Evolutionary conservation across 495 filamentous ascomycete species (phyloP), one percentile per base, ranked within the genome.

Genomic region (Penicillium salamii): DNA sequence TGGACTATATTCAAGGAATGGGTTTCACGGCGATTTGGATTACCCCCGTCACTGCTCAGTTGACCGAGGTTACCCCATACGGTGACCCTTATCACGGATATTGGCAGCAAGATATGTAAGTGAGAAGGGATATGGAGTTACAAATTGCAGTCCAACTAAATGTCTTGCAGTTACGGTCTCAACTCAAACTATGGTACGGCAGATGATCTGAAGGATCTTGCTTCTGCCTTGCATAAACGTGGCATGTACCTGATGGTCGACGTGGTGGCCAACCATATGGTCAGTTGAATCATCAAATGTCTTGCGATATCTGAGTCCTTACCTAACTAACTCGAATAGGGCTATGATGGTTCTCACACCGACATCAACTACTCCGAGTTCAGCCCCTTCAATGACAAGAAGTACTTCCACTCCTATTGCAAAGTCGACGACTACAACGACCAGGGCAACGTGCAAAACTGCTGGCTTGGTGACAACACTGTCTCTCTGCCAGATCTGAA

Each of bases 11-110:
- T 59, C 78, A 89, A 57, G 74, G 75, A 46, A 87, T 92, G 83
- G 87, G 89, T 13, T 91, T 92, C 54, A 86, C 85, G 32, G 87
- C 88, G 18, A 77, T 91, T 38, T 92, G 88, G 89, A 93, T 91
- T 44, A 87, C 85, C 0, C 89, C 88, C 0, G 72, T 92, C 11
- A 86, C 86, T 14, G 66, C 72, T 32, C 80, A 90, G 47, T 57
- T 89, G 13, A 61, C 74, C 3, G 67, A 70, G 3, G 64, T 71
- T 9, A 80, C 76, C 9, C 44, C 56, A 0, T 76, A 84, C 48
- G 82, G 83, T 15, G 58, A 63, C 7, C 76, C 82, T 3, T 91
- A 87, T 54, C 87, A 90, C 53, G 87, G 88, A 5, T 91, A 87
- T 65, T 90, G 86, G 87, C 84, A 86, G 12, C 77, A 84, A 45